Percentiles rank a stretch among this genome's conserved stretches.
These are phyloP conservation scores for Pholiota adiposa DNA, from an alignment of 1,284 basidiomycete genomes.

Conservation along the genomic window DNA sequence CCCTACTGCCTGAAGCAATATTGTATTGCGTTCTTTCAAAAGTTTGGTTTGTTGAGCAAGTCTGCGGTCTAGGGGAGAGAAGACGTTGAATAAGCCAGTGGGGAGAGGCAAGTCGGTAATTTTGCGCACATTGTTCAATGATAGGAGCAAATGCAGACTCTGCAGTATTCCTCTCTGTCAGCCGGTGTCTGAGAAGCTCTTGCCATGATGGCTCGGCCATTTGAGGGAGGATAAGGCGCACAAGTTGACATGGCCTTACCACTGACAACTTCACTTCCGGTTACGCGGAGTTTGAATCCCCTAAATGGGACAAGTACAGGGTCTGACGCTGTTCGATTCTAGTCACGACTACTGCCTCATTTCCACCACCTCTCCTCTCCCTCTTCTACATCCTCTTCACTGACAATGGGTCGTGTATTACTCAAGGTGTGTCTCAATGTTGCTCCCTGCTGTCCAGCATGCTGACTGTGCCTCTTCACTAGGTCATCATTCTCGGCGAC, in stretches of 20 bases:
- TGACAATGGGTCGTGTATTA: slow-evolving; percentile 83
- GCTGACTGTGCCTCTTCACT: slow-evolving; percentile 13
- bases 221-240: slow-evolving; percentile 13
- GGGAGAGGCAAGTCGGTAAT: slow-evolving; percentile 24
- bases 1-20: slow-evolving; percentile 78
- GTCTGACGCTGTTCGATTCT: slow-evolving; percentile 16
- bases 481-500: slow-evolving; percentile 99
- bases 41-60: slow-evolving; percentile 89
- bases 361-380: slow-evolving; percentile 18
- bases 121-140: slow-evolving; percentile 83
- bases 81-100: slow-evolving; percentile 11
- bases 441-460: neutral
- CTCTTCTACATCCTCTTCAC: slow-evolving; percentile 14
- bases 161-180: slow-evolving; percentile 77
- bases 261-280: slow-evolving; percentile 1
- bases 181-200: slow-evolving; percentile 73
- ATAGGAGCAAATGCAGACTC: slow-evolving; percentile 80
- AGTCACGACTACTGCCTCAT: slow-evolving; percentile 21
- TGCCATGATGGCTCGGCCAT: slow-evolving; percentile 87
- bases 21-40: slow-evolving; percentile 87
- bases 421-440: slow-evolving; percentile 75
- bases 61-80: slow-evolving; percentile 79
- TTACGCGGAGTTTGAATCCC: slow-evolving; percentile 43
- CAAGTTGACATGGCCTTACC: slow-evolving; percentile 3
- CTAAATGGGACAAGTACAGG: slow-evolving; percentile 29